Conservation (phyloP, 495 filamentous ascomycete genomes). For the Daldinia grandis region DNA sequence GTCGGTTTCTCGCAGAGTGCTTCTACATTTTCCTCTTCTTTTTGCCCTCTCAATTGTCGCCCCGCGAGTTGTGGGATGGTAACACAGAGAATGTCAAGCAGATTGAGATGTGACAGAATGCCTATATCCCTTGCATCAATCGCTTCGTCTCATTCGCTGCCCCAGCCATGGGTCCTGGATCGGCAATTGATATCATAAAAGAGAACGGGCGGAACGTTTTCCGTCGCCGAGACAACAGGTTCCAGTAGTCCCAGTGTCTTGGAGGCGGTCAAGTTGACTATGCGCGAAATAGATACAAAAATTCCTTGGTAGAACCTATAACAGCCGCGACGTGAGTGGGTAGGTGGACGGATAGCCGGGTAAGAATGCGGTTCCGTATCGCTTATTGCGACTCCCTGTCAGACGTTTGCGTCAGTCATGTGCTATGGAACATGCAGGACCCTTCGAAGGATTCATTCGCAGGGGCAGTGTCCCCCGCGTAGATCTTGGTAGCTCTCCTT, state of each 20-base stretch:
- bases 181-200: constrained; percentile 42
- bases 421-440: constrained; percentile 41
- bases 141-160: constrained; percentile 40
- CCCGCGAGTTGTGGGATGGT: constrained; percentile 35
- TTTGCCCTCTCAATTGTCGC: constrained; percentile 20
- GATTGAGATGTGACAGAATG: constrained; percentile 42
- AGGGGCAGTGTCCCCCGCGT: constrained; percentile 39
- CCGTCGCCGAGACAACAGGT: constrained; percentile 30
- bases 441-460: constrained; percentile 37
- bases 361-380: constrained; percentile 36
- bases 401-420: constrained; percentile 45
- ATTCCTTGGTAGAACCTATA: constrained; percentile 7
- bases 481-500: constrained; percentile 41
- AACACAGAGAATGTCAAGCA: constrained; percentile 37
- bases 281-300: constrained; percentile 25
- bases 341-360: constrained; percentile 15
- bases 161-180: constrained; percentile 43
- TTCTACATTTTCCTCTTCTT: constrained; percentile 9
- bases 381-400: constrained; percentile 27
- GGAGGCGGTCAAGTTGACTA: constrained; percentile 33
- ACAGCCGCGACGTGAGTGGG: constrained; percentile 7
- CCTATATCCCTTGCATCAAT: constrained; percentile 40
- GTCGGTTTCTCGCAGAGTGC: constrained; percentile 36
- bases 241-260: constrained; percentile 28
- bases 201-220: constrained; percentile 32